Percentiles rank a stretch among this genome's conserved stretches.
These are phyloP conservation scores for Pisolithus tinctorius DNA, from an alignment of 768 basidiomycete genomes.

Conservation along the genomic window DNA sequence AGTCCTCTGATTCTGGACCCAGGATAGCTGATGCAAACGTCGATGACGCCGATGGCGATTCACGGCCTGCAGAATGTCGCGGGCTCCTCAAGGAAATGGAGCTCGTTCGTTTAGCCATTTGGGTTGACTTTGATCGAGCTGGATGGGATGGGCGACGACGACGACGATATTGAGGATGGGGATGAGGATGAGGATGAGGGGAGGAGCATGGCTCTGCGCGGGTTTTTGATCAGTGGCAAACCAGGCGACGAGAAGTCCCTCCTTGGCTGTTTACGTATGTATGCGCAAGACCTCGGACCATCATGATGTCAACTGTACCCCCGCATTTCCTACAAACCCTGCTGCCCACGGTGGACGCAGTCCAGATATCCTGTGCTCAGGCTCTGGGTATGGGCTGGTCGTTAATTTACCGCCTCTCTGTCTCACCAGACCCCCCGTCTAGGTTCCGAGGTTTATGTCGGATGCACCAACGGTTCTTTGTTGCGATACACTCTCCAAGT, in stretches of 20 bases:
- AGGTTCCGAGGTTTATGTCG: slow-evolving; percentile 85
- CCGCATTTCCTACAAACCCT: slow-evolving; percentile 54
- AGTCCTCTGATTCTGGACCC: slow-evolving; percentile 37
- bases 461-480: slow-evolving; percentile 79
- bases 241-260: no score
- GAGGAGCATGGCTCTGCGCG: slow-evolving; percentile 12
- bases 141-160: neutral
- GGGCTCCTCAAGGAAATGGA: slow-evolving; percentile 14
- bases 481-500: slow-evolving; percentile 70
- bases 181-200: neutral
- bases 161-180: no score
- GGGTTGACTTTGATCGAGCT: neutral
- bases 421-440: slow-evolving; percentile 1
- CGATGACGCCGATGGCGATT: slow-evolving; percentile 11
- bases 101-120: slow-evolving; percentile 10
- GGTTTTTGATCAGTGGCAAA: neutral
- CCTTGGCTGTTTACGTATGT: no score
- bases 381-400: slow-evolving; percentile 41
- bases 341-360: slow-evolving; percentile 29
- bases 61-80: slow-evolving; percentile 9
- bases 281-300: neutral
- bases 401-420: neutral
- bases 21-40: slow-evolving; percentile 6
- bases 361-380: slow-evolving; percentile 39
- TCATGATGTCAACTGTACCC: slow-evolving; percentile 40